Conservation (phyloP, 1,139 yeast species). For the Taphrina communis region DNA sequence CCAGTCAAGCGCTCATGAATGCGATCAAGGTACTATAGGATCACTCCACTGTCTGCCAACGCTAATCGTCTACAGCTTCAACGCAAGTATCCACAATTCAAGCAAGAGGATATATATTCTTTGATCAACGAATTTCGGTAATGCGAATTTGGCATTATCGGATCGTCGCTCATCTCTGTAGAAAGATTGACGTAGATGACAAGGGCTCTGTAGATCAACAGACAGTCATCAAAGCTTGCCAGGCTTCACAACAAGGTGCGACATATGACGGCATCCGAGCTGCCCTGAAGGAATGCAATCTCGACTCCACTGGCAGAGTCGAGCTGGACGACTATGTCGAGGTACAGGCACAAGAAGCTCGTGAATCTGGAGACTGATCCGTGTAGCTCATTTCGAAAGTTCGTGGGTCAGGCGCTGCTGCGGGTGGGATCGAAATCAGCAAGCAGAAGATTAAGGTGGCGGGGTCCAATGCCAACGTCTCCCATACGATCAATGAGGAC, state of each 20-base stretch:
- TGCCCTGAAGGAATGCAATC: slow-evolving; percentile 84
- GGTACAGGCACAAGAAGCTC: slow-evolving; percentile 51
- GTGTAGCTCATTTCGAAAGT: slow-evolving; percentile 29
- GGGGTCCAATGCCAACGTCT: slow-evolving; percentile 86
- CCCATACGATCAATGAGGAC: slow-evolving; percentile 96
- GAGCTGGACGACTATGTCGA: slow-evolving; percentile 96
- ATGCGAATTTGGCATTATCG: not conserved
- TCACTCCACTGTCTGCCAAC: not conserved
- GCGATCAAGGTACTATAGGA: slow-evolving; percentile 19
- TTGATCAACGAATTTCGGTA: slow-evolving; percentile 77
- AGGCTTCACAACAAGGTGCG: slow-evolving; percentile 72
- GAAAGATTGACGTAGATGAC: slow-evolving; percentile 84
- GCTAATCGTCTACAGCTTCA: slow-evolving; percentile 48
- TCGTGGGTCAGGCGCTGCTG: slow-evolving; percentile 24
- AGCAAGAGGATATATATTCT: slow-evolving; percentile 82
- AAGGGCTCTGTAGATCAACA: slow-evolving; percentile 96
- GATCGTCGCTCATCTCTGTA: slow-evolving; percentile 50
- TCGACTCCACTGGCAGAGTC: slow-evolving; percentile 96
- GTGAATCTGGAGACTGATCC: not conserved
- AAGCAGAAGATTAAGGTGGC: slow-evolving; percentile 66
- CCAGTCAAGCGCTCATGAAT: slow-evolving; percentile 11
- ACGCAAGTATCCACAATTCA: slow-evolving; percentile 83
- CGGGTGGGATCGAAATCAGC: slow-evolving; percentile 29
- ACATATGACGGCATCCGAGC: slow-evolving; percentile 93
- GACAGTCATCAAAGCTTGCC: slow-evolving; percentile 80